A percentile compares a stretch with the other conserved stretches of the same genome.
These are phyloP conservation scores for Novymonas esmeraldas DNA, from an alignment of 208 protist genomes.

Conservation along the genomic window DNA sequence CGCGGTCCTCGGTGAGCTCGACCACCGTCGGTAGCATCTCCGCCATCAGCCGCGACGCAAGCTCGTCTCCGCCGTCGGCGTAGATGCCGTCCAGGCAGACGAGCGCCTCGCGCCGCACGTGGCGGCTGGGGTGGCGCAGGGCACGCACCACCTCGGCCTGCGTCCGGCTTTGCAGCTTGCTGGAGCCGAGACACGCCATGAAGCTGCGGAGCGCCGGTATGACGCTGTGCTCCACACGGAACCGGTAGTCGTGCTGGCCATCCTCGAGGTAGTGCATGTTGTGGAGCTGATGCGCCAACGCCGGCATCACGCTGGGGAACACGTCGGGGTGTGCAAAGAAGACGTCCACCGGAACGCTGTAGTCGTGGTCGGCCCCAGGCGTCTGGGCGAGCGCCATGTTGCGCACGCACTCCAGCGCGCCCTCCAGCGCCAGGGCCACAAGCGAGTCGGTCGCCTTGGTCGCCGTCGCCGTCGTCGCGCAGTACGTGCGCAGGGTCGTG, in stretches of 20 bases:
- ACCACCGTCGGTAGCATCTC: constrained; percentile 90
- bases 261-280: constrained; percentile 77
- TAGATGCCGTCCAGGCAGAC: constrained; percentile 82
- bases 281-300: constrained; percentile 78
- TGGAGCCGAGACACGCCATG: constrained; percentile 70
- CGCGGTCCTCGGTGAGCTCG: constrained; percentile 86
- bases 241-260: constrained; percentile 59
- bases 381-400: constrained; percentile 77
- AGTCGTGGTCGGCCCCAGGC: constrained; percentile 72
- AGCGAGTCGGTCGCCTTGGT: constrained; percentile 43
- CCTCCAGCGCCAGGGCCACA: constrained; percentile 67
- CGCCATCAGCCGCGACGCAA: constrained; percentile 88
- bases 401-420: constrained; percentile 68
- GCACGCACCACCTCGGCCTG: constrained; percentile 81
- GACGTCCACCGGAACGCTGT: constrained; percentile 75
- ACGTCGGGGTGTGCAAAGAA: constrained; percentile 76
- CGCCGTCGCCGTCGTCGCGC: constrained; percentile 34
- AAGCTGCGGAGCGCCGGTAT: constrained; percentile 80
- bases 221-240: constrained; percentile 72
- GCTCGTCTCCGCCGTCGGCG: constrained; percentile 88
- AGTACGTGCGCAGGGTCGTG: constrained; percentile 66
- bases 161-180: constrained; percentile 82
- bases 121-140: constrained; percentile 74
- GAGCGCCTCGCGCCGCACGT: constrained; percentile 73
- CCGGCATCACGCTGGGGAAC: constrained; percentile 85